phyloP scores from a whole-genome alignment of 163 green algal genomes.

The Prototheca wickerhamii region DNA sequence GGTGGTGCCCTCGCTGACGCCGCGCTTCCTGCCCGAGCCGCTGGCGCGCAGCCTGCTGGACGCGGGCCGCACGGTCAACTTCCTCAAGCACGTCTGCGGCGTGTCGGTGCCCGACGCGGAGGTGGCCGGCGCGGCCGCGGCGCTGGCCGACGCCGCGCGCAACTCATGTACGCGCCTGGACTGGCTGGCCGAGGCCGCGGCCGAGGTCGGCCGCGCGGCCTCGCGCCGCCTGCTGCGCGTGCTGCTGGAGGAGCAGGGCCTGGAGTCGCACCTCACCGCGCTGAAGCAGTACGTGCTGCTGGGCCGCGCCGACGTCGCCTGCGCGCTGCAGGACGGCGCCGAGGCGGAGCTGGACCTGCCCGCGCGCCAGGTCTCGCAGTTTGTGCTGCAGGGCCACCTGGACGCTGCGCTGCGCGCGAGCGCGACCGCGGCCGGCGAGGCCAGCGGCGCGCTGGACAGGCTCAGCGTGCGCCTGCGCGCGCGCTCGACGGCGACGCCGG shows the following conservation, averaged over 20 bases:
- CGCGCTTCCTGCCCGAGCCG: conserved; percentile 18
- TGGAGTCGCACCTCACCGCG: conserved; percentile 39
- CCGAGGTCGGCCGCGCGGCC: conserved; percentile 15
- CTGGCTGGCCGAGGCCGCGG: conserved; percentile 28
- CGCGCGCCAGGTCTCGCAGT: conserved; percentile 32
- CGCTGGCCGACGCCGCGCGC: too few species aligned
- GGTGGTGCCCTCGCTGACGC: conserved; percentile 18
- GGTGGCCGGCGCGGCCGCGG: too few species aligned
- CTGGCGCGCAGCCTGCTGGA: conserved; percentile 39
- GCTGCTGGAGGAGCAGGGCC: conserved; percentile 28
- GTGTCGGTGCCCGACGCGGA: not conserved
- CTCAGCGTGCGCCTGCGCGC: conserved; percentile 20
- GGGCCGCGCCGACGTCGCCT: conserved; percentile 57
- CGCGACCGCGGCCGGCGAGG: conserved; percentile 23
- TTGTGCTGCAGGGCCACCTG: conserved; percentile 42
- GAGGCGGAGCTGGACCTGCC: conserved; percentile 38
- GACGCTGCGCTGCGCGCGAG: conserved; percentile 40
- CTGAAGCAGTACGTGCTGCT: conserved; percentile 55
- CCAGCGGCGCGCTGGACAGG: conserved; percentile 22
- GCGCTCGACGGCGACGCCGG: conserved; percentile 24
- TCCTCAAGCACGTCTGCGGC: conserved; percentile 42
- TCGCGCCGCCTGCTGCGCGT: conserved; percentile 27
- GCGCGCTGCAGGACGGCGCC: conserved; percentile 40
- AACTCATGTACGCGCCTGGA: too few species aligned
- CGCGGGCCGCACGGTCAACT: conserved; percentile 51